Base-by-base conservation (phyloP, 495 filamentous ascomycete species). In the Podospora fimiseda region DNA sequence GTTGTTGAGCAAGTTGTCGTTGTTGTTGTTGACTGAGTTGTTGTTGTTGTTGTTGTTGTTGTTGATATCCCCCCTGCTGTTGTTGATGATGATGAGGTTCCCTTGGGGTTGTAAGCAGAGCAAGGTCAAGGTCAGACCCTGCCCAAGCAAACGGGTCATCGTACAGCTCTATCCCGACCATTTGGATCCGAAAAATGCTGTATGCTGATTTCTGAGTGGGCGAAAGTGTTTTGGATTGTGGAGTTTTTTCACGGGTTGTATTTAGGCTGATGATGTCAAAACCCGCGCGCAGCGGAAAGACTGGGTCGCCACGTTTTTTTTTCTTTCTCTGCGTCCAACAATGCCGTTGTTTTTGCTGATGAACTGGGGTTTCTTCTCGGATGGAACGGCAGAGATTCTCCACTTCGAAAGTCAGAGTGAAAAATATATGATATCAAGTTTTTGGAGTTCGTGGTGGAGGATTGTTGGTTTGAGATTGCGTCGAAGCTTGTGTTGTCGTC, bases 101-200 rank as follows among this genome's bases (percentile, higher is more conserved):
- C 22, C 40, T 37, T 36, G 46, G 15, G 46, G 16, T 14, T 11
- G 50, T 15, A 13, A 33, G 44, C 4, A 47, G 44, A 40, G 38
- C 48, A 41, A 56, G 48, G 41, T 21, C 19, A 38, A 43, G 41
- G 2, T 58, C 56, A 21, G 56, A n/a, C 33, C 51, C 47, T 37
- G 53, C 56, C 33, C 39, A 58, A 47, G 51, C 56, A 47, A 58
- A 58, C 50, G 50, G 55, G 47, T 58, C 43, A 23, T 57, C 48
- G 48, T 56, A 56, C 30, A 52, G 49, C 39, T 41, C 11, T 5
- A 14, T 14, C 20, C 49, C 37, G 55, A 42, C 47, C 49, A 53
- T 52, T 46, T 47, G 51, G 50, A 7, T 23, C 43, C 36, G 48
- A 40, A 39, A 5, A 21, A 22, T 13, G 7, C 4, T 22, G n/a